phyloP scores from a whole-genome alignment of 2,329 filamentous ascomycete species.

The Huntiella savannae region DNA sequence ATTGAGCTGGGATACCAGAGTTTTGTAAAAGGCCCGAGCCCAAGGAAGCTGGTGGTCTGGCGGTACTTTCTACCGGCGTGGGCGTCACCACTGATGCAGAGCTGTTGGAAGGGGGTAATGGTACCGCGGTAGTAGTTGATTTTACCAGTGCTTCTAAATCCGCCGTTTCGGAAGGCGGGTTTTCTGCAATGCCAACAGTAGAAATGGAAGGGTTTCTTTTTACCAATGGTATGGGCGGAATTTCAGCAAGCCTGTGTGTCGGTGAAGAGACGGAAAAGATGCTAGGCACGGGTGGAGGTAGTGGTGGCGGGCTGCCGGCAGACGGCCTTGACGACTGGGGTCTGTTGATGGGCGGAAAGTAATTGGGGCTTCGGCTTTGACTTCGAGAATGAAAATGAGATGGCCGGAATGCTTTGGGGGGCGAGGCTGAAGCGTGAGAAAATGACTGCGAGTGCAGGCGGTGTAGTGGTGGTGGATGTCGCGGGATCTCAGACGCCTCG shows the following conservation, averaged over 20 bases:
- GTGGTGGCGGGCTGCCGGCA: constrained; percentile 1
- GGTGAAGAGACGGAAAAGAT: no score
- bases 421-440: neutral
- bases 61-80: neutral
- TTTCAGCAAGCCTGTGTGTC: no score
- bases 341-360: neutral
- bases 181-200: no score
- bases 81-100: no score
- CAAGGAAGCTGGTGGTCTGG: neutral
- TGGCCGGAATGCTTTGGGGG: neutral
- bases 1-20: neutral
- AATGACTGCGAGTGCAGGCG: neutral
- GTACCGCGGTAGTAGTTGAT: no score
- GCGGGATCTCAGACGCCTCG: neutral
- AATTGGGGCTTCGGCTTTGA: constrained; percentile 1
- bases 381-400: constrained; percentile 1
- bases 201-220: no score
- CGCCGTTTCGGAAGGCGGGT: no score
- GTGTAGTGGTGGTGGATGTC: neutral
- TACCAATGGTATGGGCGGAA: no score
- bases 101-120: no score
- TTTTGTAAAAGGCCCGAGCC: constrained; percentile 2
- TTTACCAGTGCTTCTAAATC: no score
- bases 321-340: neutral
- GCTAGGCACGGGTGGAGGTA: neutral